Evolutionary conservation across 208 protist genomes (phyloP), one percentile per base, ranked within the genome.

Genomic region (Leishmania amazonensis): DNA sequence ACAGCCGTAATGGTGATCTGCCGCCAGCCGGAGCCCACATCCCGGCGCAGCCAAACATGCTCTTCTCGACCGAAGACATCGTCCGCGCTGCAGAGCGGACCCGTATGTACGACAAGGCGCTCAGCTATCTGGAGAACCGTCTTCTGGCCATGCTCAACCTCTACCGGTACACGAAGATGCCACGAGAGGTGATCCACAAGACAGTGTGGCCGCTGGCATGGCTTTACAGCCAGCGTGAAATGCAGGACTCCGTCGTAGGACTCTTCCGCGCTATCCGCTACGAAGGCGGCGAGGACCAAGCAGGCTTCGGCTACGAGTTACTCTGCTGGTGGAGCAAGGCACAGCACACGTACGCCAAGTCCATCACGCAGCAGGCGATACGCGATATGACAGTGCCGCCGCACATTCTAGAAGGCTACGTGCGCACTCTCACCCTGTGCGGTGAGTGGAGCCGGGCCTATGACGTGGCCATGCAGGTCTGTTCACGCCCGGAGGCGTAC

Each of bases 221-320:
- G 93, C 83, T 97, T 47, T 98, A 98, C 85, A 95, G 92, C 78
- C 92, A 96, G 78, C 93, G 92, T 75, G 95, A 96, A 84, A 98
- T 97, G 94, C 95, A 98, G 74, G 93, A 96, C 87, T 95, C 94
- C 72, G 94, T 98, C 53, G 91, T 97, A 19, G 95, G 95, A 15
- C 88, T 98, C 67, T 98, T 98, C 83, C 83, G 87, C 38, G 89
- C 93, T 7, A 93, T 97, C 24, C 91, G 89, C 65, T 97, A 96
- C 85, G 83, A 94, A 70, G 88, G 84, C 62, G 89, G 89, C 35
- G 90, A 96, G 78, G 86, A 91, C 83, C 93, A 93, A 77, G 93
- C 94, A 67, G 95, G 93, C 45, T 94, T 96, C 60, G 91, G 89
- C 47, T 95, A 93, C 72, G 95, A 98, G 85, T 86, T 98, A 77